Evolutionary conservation across 306 rosid species (phyloP), one percentile per base, ranked within the genome.

Genomic region (Vigna trinervia): DNA sequence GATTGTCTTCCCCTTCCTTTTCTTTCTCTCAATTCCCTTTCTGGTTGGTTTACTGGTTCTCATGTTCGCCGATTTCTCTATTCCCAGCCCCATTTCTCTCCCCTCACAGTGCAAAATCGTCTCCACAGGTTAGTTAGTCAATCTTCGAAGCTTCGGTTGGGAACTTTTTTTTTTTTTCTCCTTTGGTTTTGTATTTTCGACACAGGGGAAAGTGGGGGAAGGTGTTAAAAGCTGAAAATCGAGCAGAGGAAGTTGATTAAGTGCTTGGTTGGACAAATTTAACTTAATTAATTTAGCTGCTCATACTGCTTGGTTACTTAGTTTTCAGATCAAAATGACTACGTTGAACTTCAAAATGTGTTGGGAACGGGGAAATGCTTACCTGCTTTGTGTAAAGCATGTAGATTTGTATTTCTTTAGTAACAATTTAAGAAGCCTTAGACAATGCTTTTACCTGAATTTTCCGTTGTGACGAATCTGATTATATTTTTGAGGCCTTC

Each of bases 61-160:
- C 30, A 32, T 84, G 20, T 12, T 81, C 73, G 68, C 92, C n/a
- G 82, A 87, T 85, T 87, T 90, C 34, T 86, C 92, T 4, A 75
- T 83, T 20, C 43, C 88, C 11, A 88, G 65, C 77, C 85, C 95
- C 76, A 87, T 90, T 80, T 88, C 95, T 30, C 65, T 89, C 41
- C 89, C 90, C 22, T 90, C 98, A 36, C 92, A 87, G 85, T 95
- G 98, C 92, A 89, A 85, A 80, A 90, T 95, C 78, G 87, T 95
- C 70, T 95, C 98, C 74, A 92, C 89, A 52, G 84, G 97, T 94
- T 56, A 85, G 89, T 84, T 52, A 13, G 2, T 28, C 51, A 1
- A 63, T 1, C 54, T 65, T 64, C 8, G 4, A 4, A 66, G 68
- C 76, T 63, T 71, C 50, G 47, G 26, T 71, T 71, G 68, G 34